Evolutionary conservation across 1,284 basidiomycete species (phyloP).

Genomic region (Lentinula novae-zelandiae): DNA sequence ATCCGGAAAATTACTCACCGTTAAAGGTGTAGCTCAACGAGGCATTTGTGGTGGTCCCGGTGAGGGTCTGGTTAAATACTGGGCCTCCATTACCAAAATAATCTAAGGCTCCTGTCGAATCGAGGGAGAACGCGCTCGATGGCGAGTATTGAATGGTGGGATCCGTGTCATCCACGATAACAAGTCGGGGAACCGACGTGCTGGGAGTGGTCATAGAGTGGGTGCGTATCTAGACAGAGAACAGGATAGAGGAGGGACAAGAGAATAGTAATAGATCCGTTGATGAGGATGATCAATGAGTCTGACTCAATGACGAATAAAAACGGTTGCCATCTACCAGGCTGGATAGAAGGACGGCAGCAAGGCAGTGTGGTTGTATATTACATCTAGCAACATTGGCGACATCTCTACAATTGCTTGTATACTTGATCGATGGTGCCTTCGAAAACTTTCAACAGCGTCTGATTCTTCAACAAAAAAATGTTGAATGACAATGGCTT

Average conservation of each 20-base stretch:
- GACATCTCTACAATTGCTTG: not conserved
- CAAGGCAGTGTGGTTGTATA: not conserved
- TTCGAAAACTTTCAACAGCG: too few relatives aligned
- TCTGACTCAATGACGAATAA: not conserved
- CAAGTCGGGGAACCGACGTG: not conserved
- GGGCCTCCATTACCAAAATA: not conserved
- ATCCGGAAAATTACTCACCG: not conserved
- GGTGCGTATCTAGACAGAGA: not conserved
- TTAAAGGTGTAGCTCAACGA: slow-evolving; percentile 5
- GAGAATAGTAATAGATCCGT: not conserved
- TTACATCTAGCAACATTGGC: not conserved
- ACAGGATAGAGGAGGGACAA: not conserved
- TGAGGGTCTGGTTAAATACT: not conserved
- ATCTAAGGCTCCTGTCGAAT: not conserved
- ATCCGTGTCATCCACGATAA: slow-evolving; percentile 10
- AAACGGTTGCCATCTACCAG: not conserved
- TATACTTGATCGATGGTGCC: too few relatives aligned
- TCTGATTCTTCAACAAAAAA: too few relatives aligned
- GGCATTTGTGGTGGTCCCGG: not conserved
- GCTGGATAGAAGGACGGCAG: not conserved
- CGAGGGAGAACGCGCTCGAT: not conserved
- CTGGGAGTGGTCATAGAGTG: not conserved
- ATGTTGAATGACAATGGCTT: too few relatives aligned
- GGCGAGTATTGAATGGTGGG: slow-evolving; percentile 5
- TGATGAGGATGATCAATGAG: not conserved